phyloP scores from a whole-genome alignment of 2,329 filamentous ascomycete genomes.

The Cryphonectria radicalis region DNA sequence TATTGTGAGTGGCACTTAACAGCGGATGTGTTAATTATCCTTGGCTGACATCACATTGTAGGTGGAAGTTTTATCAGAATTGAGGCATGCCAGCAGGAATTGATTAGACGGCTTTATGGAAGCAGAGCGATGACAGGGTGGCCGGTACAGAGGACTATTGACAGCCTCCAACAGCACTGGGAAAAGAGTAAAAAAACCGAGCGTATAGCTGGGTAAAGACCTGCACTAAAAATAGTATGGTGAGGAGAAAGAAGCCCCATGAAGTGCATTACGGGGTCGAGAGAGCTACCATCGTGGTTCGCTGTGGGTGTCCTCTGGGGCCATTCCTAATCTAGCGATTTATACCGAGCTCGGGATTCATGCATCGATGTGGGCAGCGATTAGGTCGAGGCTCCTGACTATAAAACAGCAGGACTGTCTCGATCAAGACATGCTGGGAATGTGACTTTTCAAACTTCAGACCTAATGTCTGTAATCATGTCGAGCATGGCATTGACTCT shows the following conservation, averaged over 20 bases:
- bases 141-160: constrained; percentile 31
- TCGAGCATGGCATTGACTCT: background rate
- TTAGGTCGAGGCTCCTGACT: constrained; percentile 35
- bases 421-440: background rate
- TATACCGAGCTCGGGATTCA: constrained; percentile 41
- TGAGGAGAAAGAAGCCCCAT: background rate
- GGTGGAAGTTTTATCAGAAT: constrained; percentile 40
- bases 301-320: background rate
- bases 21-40: too few relatives aligned
- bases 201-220: background rate
- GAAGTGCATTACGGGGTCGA: background rate
- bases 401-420: constrained; percentile 20
- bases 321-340: constrained; percentile 20
- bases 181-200: background rate
- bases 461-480: background rate
- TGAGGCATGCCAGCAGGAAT: constrained; percentile 38
- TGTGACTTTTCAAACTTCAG: background rate
- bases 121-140: constrained; percentile 44
- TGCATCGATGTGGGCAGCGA: background rate
- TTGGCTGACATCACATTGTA: constrained; percentile 19
- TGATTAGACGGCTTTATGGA: constrained; percentile 39
- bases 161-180: background rate
- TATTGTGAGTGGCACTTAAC: constrained; percentile 43
- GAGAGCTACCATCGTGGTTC: background rate
- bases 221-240: background rate